Conservation (phyloP, 768 basidiomycete genomes). For the Lentinula edodes region DNA sequence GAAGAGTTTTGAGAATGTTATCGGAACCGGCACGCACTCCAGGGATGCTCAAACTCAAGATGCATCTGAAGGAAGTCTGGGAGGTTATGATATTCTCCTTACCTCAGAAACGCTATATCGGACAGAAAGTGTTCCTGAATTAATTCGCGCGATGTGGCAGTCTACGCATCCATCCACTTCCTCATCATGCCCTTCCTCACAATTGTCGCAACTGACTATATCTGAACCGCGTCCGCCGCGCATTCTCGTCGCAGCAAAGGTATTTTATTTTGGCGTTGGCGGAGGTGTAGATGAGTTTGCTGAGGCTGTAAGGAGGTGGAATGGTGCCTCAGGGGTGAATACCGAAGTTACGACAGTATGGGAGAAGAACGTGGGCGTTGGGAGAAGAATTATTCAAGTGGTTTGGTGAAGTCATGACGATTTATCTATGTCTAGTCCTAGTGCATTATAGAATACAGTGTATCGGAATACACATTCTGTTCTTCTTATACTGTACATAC, state of each 20-base stretch:
- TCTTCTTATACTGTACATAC: no score
- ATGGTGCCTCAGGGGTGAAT: conserved; percentile 6
- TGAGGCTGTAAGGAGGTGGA: conserved; percentile 32
- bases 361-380: conserved; percentile 65
- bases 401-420: conserved; percentile 32
- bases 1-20: conserved; percentile 42
- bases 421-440: no score
- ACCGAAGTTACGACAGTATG: conserved; percentile 49
- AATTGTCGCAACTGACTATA: neutral
- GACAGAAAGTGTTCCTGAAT: conserved; percentile 50
- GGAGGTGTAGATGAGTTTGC: conserved; percentile 79
- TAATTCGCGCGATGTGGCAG: conserved; percentile 48
- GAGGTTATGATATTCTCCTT: conserved; percentile 63
- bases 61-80: neutral
- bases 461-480: no score
- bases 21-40: conserved; percentile 18
- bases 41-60: neutral
- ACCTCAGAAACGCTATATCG: conserved; percentile 94
- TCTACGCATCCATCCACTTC: conserved; percentile 21
- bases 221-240: conserved; percentile 12
- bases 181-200: neutral
- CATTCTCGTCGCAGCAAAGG: conserved; percentile 86
- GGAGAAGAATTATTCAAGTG: conserved; percentile 63
- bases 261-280: conserved; percentile 93
- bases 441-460: no score